A percentile compares a stretch with the other conserved stretches of the same genome.
These are phyloP conservation scores for Fusarium tricinctum DNA, from an alignment of 2,329 filamentous ascomycete genomes.

Conservation along the genomic window DNA sequence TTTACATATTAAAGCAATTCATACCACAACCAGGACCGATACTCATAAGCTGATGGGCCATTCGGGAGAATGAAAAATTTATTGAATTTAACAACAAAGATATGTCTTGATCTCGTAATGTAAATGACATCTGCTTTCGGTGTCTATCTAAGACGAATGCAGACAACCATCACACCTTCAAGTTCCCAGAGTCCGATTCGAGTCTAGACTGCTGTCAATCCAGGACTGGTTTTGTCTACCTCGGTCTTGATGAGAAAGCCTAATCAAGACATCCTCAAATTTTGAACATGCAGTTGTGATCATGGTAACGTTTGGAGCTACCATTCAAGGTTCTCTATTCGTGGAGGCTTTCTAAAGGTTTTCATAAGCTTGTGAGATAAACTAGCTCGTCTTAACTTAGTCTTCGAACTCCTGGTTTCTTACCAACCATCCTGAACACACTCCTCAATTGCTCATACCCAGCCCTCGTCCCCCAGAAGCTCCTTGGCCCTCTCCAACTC, in stretches of 20 bases:
- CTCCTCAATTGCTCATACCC: neutral
- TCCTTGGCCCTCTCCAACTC: conserved; percentile 18
- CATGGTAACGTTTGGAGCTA: neutral
- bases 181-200: neutral
- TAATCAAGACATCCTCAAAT: neutral
- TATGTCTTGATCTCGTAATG: neutral
- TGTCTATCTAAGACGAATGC: neutral
- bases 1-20: too few species aligned
- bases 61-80: too few species aligned
- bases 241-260: neutral
- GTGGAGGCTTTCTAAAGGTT: neutral
- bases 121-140: neutral
- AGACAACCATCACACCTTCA: neutral
- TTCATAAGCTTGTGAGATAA: neutral
- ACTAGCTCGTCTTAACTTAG: neutral
- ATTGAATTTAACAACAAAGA: neutral
- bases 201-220: neutral
- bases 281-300: neutral
- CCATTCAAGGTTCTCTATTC: neutral
- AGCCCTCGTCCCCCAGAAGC: conserved; percentile 8
- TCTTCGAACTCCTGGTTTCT: neutral
- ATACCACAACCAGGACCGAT: too few species aligned
- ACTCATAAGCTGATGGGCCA: too few species aligned
- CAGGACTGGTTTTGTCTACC: neutral
- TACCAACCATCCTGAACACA: neutral